Evolutionary conservation across 495 filamentous ascomycete species (phyloP), one percentile per base, ranked within the genome.

Genomic region (Filosporella fistucella): DNA sequence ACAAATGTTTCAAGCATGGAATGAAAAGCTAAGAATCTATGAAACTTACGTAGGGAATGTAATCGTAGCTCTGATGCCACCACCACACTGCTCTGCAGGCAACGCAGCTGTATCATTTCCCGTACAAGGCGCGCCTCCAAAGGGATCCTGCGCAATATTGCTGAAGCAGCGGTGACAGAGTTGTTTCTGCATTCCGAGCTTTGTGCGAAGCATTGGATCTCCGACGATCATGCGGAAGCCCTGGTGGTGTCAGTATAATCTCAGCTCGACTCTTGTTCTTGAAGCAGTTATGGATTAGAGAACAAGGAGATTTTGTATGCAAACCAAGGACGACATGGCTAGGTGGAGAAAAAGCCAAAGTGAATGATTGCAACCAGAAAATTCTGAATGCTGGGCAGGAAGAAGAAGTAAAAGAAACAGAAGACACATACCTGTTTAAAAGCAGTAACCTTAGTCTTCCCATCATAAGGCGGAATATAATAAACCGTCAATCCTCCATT

Each of bases 71-170:
- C 72, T 65, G 54, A 74, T 74, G 13, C 72, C 72, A 14, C 72
- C 72, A 10, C 57, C 62, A 53, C 72, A 74, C 4, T 52, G 20
- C 49, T 58, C 54, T 22, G 50, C 62, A 9, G 72, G 72, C 39
- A 76, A 64, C 1, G 63, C 57, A 14, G 64, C 56, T 3, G 69
- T 72, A 47, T 76, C 72, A 13, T 63, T 59, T 4, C 72, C 72
- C 22, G 71, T 74, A 63, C 72, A 76, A 23, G 72, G 72, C 0
- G 72, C 71, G 17, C 72, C 72, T 14, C 72, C 71, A 49, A 76
- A 76, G 7, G 72, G 72, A 55, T 30, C 22, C 21, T 44, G 41
- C 56, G 67, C 52, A 41, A 68, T 66, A 58, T 72, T 74, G 38
- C 57, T 56, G 34, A 65, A 63, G 55, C 72, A 76, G 33, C 72